These are phyloP conservation scores for Aspergillus homomorphus DNA, from an alignment of 495 filamentous ascomycete genomes.

Conservation along the genomic window DNA sequence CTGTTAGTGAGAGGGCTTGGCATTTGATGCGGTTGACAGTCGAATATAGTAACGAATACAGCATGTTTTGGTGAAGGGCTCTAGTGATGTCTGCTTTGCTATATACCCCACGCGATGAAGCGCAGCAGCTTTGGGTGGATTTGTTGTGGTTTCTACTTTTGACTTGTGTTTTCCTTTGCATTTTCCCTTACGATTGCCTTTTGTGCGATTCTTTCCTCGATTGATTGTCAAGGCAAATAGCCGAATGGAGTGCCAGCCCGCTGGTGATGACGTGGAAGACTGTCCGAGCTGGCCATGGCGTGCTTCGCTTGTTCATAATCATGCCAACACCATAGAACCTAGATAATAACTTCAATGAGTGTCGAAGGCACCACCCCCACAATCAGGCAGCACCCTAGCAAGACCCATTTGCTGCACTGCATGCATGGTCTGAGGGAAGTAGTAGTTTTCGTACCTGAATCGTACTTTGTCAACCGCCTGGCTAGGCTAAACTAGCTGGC, in stretches of 20 bases:
- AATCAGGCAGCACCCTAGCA: background rate
- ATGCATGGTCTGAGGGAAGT: background rate
- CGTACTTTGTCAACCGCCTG: background rate
- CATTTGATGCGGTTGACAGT: conserved; percentile 45
- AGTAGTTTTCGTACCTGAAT: background rate
- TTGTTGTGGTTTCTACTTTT: background rate
- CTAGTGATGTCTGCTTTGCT: conserved; percentile 6
- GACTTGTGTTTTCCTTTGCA: background rate
- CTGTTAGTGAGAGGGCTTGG: conserved; percentile 75
- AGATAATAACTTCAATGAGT: background rate
- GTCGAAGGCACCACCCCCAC: background rate
- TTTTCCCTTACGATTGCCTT: background rate
- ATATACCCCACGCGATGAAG: background rate
- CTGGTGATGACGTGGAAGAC: background rate
- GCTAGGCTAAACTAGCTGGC: too few relatives aligned
- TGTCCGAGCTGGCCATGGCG: background rate
- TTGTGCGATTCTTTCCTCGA: background rate
- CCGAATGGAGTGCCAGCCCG: background rate
- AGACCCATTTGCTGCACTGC: background rate
- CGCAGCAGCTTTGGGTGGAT: background rate
- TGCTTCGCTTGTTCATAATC: background rate
- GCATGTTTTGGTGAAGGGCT: background rate
- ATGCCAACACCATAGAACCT: background rate
- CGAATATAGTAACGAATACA: background rate
- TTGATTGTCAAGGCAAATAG: background rate